These are phyloP conservation scores for Crucihimalaya himalaica DNA, from an alignment of 345 rosid species.

Conservation along the genomic window DNA sequence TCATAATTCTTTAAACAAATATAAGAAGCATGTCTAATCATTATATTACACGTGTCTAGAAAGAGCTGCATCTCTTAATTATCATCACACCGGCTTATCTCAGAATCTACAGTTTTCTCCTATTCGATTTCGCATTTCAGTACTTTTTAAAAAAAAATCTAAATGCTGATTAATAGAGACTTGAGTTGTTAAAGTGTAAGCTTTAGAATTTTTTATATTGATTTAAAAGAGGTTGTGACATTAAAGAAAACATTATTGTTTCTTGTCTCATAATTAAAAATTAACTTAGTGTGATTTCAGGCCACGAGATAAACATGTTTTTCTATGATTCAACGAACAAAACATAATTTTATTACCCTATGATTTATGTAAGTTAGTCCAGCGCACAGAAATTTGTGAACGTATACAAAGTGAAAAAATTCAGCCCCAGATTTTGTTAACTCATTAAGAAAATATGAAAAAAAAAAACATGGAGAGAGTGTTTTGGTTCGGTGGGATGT, in stretches of 20 bases:
- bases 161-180: not conserved
- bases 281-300: not conserved
- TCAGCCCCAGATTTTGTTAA: not conserved
- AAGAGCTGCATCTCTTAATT: not conserved
- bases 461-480: not conserved
- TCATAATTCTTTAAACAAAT: slow-evolving; percentile 13
- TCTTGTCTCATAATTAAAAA: not conserved
- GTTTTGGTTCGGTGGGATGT: slow-evolving; percentile 1
- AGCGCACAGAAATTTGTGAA: not conserved
- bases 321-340: slow-evolving; percentile 5
- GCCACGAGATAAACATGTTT: slow-evolving; percentile 3
- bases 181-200: not conserved
- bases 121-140: not conserved
- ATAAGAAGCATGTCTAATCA: slow-evolving; percentile 12
- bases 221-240: not conserved
- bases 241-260: too few relatives aligned
- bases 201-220: not conserved
- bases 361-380: not conserved
- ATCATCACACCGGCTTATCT: slow-evolving; percentile 16
- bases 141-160: not conserved
- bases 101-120: not conserved
- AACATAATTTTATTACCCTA: not conserved
- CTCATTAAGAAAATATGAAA: not conserved
- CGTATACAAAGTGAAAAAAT: too few relatives aligned
- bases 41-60: slow-evolving; percentile 23